phyloP scores from a whole-genome alignment of 805 yeast genomes.

The Jamesozyma jinghongensis region DNA sequence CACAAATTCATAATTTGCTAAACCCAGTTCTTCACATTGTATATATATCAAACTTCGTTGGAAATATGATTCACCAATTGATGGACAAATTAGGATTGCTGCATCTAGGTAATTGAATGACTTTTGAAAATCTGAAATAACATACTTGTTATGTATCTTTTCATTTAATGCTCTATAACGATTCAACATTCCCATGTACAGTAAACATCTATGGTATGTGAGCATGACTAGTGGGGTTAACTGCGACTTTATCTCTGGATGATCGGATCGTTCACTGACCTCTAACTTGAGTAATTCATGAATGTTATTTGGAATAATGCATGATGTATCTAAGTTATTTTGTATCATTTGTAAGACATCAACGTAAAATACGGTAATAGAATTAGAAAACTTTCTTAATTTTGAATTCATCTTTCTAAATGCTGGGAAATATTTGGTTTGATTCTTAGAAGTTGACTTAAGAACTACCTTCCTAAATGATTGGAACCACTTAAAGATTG shows the following conservation, averaged over 20 bases:
- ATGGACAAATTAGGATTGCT: slow-evolving; percentile 52
- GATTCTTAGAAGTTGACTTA: slow-evolving; percentile 9
- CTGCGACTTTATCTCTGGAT: slow-evolving; percentile 1
- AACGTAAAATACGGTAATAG: slow-evolving; percentile 40
- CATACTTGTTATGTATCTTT: slow-evolving; percentile 30
- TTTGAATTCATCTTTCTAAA: slow-evolving; percentile 46
- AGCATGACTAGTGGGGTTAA: slow-evolving; percentile 2
- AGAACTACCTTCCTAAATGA: slow-evolving; percentile 21
- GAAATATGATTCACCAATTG: slow-evolving; percentile 50
- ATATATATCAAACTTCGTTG: slow-evolving; percentile 23
- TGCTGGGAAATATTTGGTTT: slow-evolving; percentile 37
- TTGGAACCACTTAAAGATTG: slow-evolving; percentile 51
- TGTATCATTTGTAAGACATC: slow-evolving; percentile 27
- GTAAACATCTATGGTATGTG: slow-evolving; percentile 19
- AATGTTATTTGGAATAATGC: slow-evolving; percentile 10
- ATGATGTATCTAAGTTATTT: slow-evolving; percentile 6
- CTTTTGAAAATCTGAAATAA: slow-evolving; percentile 36
- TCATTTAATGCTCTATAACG: slow-evolving; percentile 48
- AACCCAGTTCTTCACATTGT: slow-evolving; percentile 19
- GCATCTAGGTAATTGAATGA: slow-evolving; percentile 40
- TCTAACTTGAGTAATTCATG: slow-evolving; percentile 7
- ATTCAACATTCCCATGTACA: slow-evolving; percentile 50
- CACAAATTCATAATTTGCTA: slow-evolving; percentile 26
- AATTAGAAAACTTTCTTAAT: slow-evolving; percentile 41
- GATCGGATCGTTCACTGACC: background rate